Percentiles rank a stretch among this genome's conserved stretches.
Evolutionary conservation across 139 green algal species (phyloP).

Genomic region (Volvox reticuliferus): DNA sequence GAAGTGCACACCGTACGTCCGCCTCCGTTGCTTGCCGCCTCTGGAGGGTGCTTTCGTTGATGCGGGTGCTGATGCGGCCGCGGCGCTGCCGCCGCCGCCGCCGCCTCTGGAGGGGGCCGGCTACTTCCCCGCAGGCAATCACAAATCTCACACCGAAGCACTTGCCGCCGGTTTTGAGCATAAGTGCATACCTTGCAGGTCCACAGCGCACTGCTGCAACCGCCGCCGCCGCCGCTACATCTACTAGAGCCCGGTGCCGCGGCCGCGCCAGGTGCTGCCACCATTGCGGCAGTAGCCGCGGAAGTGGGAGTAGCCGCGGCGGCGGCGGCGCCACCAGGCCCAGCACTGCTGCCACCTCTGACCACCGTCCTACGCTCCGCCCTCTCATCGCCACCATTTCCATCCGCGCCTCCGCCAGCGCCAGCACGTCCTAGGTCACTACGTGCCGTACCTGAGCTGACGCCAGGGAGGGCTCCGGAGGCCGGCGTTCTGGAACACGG

Average conservation of each 20-base stretch:
- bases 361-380: too few relatives aligned
- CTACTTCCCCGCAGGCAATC: constrained; percentile 25
- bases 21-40: too few relatives aligned
- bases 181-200: constrained; percentile 30
- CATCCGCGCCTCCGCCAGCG: too few relatives aligned
- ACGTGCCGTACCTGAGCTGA: too few relatives aligned
- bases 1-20: too few relatives aligned
- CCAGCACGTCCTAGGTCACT: too few relatives aligned
- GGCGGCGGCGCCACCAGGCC: neutral
- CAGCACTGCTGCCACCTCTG: too few relatives aligned
- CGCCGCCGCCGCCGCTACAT: too few relatives aligned
- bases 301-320: neutral
- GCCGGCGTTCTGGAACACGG: too few relatives aligned
- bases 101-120: neutral
- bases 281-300: neutral
- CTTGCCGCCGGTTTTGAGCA: constrained; percentile 14
- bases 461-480: too few relatives aligned
- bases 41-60: neutral
- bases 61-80: neutral
- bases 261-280: neutral
- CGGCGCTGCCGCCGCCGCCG: too few relatives aligned
- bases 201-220: neutral
- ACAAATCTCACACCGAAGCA: constrained; percentile 35
- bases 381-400: too few relatives aligned
- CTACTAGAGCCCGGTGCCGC: neutral